Evolutionary conservation across 148 eudicot genomes (phyloP).

Genomic region (Camellia granthamiana): DNA sequence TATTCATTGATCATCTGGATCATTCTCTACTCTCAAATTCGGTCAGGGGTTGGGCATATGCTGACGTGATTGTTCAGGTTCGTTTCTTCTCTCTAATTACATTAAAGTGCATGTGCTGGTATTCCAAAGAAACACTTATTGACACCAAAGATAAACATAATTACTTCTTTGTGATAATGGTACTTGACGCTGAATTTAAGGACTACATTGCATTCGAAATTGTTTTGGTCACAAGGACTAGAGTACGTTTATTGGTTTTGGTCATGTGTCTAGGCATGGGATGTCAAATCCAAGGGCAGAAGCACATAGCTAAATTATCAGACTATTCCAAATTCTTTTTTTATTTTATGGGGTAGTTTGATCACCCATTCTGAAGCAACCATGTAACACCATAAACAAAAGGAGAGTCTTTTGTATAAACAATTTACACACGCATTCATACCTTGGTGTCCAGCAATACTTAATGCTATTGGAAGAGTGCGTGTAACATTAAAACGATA

Average conservation of each 20-base stretch:
- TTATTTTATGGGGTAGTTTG: neutral
- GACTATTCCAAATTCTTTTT: neutral
- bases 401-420: neutral
- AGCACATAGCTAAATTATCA: neutral
- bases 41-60: constrained; percentile 49
- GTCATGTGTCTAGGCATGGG: neutral
- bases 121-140: neutral
- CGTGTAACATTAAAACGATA: neutral
- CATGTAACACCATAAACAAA: neutral
- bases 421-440: neutral
- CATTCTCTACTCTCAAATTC: constrained; percentile 63
- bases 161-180: no score
- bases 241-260: neutral
- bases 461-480: neutral
- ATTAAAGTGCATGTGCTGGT: neutral
- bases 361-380: neutral
- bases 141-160: neutral
- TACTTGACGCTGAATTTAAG: no score
- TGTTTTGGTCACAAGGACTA: no score
- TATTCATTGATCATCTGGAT: constrained; percentile 87
- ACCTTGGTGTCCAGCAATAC: neutral
- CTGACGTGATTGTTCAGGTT: constrained; percentile 91
- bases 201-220: no score
- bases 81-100: constrained; percentile 11
- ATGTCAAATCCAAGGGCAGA: neutral